Conservation (phyloP, 2,329 filamentous ascomycete species). For the Verticillium isaacii region DNA sequence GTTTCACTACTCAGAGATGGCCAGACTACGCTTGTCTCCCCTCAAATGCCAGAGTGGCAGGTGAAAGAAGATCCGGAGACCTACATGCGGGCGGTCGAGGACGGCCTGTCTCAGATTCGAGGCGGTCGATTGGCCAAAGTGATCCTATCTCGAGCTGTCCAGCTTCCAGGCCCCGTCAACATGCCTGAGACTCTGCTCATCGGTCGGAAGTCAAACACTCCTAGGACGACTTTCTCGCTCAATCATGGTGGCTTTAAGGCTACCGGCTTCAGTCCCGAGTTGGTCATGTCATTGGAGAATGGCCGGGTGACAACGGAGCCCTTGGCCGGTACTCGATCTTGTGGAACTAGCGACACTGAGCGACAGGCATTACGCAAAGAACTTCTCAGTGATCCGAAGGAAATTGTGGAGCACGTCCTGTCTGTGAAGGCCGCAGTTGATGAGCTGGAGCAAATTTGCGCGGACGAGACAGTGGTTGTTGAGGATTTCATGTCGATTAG, state of each 20-base stretch:
- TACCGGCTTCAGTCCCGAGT: constrained; percentile 15
- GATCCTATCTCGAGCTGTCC: not conserved
- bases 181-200: not conserved
- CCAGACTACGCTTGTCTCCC: not conserved
- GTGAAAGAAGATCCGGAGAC: not conserved
- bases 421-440: constrained; percentile 11
- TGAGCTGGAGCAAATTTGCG: constrained; percentile 12
- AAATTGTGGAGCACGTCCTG: constrained; percentile 13
- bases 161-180: not conserved
- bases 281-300: constrained; percentile 10
- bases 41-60: not conserved
- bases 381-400: constrained; percentile 10
- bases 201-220: not conserved
- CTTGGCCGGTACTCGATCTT: constrained; percentile 11
- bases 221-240: not conserved
- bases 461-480: constrained; percentile 7
- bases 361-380: constrained; percentile 2
- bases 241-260: not conserved
- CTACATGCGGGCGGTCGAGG: not conserved
- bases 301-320: constrained; percentile 11
- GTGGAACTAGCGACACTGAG: not conserved
- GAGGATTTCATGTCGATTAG: constrained; percentile 14
- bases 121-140: not conserved
- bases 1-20: not conserved
- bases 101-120: not conserved